Base-by-base conservation (phyloP, 2,329 filamentous ascomycete species). In the Gremmenia infestans region DNA sequence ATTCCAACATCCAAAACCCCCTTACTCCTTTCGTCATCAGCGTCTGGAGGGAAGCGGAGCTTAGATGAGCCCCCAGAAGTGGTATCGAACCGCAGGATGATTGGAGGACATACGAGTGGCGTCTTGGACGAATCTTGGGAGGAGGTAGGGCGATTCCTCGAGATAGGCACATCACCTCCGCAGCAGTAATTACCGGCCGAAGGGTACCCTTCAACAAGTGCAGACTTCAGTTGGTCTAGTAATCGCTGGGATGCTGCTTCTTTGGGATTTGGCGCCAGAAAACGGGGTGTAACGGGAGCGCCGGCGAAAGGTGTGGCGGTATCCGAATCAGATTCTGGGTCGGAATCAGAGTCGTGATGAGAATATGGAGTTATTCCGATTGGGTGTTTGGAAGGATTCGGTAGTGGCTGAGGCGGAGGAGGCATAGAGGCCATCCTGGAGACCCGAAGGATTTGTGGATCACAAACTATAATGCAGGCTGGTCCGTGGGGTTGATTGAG, bases 31-130 rank as follows among this genome's bases (percentile, higher is more conserved):
- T 57, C 51, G 19, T 52, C 51, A 23, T 54, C 48, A 32, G 51
- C 19, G 8, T 19, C 17, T 2, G 55, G 36, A 47, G 56, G 56
- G 23, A 60, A 48, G 8, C 36, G 36, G 14, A 59, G 25, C 37
- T 55, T 57, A 2, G 3, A 42, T 4, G 35, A 37, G 14, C n/a
- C 2, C 8, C 49, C 52, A 17, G 37, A 45, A 39, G 45, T 23
- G n/a, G 28, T 40, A 48, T 64, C 59, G 22, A 56, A 64, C 2
- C 53, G 52, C 11, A 64, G n/a, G 1, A 23, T 52, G 15, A 63
- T 39, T 39, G 62, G 57, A 12, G 50, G 51, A 19, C 50, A 54
- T 19, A 37, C 52, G 22, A 55, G 45, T 1, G 45, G 43, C 11
- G 39, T 48, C 35, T 56, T 48, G 14, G 47, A 51, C 15, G 56